Conservation (phyloP, 768 basidiomycete species). For the Auricularia auricula-judae region DNA sequence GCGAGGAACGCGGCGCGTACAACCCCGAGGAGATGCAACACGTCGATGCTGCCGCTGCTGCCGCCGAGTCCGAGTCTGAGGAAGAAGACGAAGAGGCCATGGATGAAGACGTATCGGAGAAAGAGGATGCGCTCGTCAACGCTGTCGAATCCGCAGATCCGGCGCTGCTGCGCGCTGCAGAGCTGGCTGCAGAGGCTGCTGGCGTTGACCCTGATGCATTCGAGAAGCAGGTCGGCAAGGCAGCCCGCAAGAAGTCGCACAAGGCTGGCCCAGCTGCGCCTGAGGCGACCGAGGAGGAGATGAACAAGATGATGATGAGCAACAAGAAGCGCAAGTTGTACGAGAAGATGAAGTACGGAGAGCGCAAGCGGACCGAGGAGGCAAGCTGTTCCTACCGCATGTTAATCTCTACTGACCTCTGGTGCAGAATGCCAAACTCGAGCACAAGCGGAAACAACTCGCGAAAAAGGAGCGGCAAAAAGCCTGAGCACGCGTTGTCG, state of each 20-base stretch:
- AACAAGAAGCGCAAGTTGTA: slow-evolving; percentile 89
- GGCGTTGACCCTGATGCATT: slow-evolving; percentile 74
- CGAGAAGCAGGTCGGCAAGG: slow-evolving; percentile 61
- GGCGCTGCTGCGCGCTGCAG: slow-evolving; percentile 69
- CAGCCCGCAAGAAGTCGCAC: slow-evolving; percentile 30
- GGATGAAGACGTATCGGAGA: slow-evolving; percentile 20
- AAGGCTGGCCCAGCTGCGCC: slow-evolving; percentile 16
- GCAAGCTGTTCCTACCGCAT: slow-evolving; percentile 32
- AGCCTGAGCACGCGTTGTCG: no score
- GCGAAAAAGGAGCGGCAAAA: slow-evolving; percentile 33
- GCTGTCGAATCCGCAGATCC: slow-evolving; percentile 35
- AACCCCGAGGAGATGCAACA: slow-evolving; percentile 41
- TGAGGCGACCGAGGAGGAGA: slow-evolving; percentile 50
- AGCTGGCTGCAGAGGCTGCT: slow-evolving; percentile 83
- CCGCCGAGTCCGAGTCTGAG: slow-evolving; percentile 20
- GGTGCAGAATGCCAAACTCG: slow-evolving; percentile 47
- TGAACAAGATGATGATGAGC: slow-evolving; percentile 98
- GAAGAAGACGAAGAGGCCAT: slow-evolving; percentile 18
- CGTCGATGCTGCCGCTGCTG: slow-evolving; percentile 18
- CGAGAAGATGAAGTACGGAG: slow-evolving; percentile 83
- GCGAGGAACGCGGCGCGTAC: slow-evolving; percentile 67
- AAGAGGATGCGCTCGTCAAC: slow-evolving; percentile 21
- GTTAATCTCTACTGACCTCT: slow-evolving; percentile 7
- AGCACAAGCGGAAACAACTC: slow-evolving; percentile 45
- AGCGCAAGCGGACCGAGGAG: slow-evolving; percentile 68